phyloP scores from a whole-genome alignment of 2,329 filamentous ascomycete genomes.

The Fusarium brevicatenulatum region DNA sequence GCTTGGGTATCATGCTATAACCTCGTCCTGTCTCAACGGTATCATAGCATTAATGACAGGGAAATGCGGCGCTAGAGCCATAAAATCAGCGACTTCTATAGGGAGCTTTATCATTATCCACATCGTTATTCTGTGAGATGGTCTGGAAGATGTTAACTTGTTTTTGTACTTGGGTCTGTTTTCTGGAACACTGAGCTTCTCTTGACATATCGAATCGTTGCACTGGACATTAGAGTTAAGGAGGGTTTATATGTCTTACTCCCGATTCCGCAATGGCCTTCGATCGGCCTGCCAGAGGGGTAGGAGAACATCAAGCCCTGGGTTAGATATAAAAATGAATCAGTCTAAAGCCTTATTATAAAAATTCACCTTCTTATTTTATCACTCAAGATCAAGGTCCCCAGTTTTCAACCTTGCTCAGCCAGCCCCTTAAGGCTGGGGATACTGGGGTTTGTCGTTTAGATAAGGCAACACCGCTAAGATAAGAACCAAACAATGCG shows the following conservation, averaged over 20 bases:
- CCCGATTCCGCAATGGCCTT: too few relatives aligned
- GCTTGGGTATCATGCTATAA: neutral
- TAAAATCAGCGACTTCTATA: neutral
- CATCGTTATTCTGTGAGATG: too few relatives aligned
- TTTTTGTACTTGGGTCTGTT: neutral
- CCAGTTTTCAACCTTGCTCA: too few relatives aligned
- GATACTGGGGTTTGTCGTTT: neutral
- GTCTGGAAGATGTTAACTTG: neutral
- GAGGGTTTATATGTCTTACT: too few relatives aligned
- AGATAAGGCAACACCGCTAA: neutral
- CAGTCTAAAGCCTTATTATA: neutral
- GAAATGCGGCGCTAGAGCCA: neutral
- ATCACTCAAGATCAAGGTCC: too few relatives aligned
- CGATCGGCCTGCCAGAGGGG: neutral
- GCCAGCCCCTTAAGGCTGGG: neutral
- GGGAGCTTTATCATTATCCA: too few relatives aligned
- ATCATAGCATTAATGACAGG: neutral
- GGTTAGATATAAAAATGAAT: rapidly evolving
- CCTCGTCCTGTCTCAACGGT: neutral
- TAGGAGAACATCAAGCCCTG: neutral
- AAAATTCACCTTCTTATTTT: too few relatives aligned
- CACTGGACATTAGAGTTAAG: too few relatives aligned
- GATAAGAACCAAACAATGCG: neutral
- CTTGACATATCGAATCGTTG: neutral
- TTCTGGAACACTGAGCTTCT: neutral